Percentiles rank a stretch among this genome's conserved stretches.
These are phyloP conservation scores for Senna siamea DNA, from an alignment of 306 rosid species.

Conservation along the genomic window DNA sequence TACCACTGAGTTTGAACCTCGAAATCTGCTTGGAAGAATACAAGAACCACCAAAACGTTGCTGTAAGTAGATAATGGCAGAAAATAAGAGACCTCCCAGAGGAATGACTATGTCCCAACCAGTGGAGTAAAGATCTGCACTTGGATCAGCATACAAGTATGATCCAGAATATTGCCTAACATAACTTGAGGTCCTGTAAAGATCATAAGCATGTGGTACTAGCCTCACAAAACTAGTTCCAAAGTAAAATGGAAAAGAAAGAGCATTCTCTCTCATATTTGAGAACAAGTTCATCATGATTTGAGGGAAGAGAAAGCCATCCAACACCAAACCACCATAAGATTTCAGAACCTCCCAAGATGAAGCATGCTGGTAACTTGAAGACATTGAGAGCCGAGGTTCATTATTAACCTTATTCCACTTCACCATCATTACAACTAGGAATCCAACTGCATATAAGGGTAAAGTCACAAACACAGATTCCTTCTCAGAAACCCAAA, in stretches of 20 bases:
- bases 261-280: conserved; percentile 35
- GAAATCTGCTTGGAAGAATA: conserved; percentile 47
- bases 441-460: conserved; percentile 43
- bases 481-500: conserved; percentile 53
- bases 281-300: conserved; percentile 40
- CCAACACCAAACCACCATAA: conserved; percentile 41
- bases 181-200: conserved; percentile 38
- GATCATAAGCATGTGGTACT: conserved; percentile 54
- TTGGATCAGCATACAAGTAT: conserved; percentile 33
- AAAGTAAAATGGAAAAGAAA: conserved; percentile 42
- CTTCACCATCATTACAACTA: conserved; percentile 42
- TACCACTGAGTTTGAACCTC: conserved; percentile 17
- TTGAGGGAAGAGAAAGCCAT: conserved; percentile 55
- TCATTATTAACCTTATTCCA: conserved; percentile 3
- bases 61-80: conserved; percentile 48
- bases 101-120: conserved; percentile 48
- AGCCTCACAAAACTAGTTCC: conserved; percentile 47
- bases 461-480: conserved; percentile 39
- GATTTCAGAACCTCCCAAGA: conserved; percentile 27
- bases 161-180: not conserved
- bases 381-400: not conserved
- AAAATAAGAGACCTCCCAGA: conserved; percentile 36
- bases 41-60: conserved; percentile 55
- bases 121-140: conserved; percentile 36
- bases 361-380: not conserved